Percentiles rank a stretch among this genome's conserved stretches.
Conservation (phyloP, 2,329 filamentous ascomycete species). For the Alternaria incomplexa region DNA sequence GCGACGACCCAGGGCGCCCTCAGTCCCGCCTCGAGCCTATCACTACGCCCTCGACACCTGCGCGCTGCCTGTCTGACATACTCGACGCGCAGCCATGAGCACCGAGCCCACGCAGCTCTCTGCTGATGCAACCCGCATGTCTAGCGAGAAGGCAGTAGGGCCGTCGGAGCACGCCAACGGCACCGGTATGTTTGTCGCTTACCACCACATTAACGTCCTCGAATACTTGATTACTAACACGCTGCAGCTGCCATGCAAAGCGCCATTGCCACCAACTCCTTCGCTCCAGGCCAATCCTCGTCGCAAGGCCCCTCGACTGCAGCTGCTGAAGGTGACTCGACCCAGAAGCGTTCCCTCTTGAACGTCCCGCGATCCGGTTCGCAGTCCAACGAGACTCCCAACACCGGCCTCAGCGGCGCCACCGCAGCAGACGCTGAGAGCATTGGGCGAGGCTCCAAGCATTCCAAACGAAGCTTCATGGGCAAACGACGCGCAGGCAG, state of each 20-base stretch:
- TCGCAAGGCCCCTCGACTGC: constrained; percentile 34
- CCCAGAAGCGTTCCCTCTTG: constrained; percentile 47
- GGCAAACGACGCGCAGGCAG: constrained; percentile 54
- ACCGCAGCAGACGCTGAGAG: constrained; percentile 55
- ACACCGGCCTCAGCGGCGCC: constrained; percentile 51
- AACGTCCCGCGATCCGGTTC: constrained; percentile 44
- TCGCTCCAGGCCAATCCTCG: constrained; percentile 31
- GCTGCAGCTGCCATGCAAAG: constrained; percentile 3
- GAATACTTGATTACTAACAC: background rate
- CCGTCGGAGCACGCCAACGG: constrained; percentile 41
- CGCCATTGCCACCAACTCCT: constrained; percentile 16
- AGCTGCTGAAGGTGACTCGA: constrained; percentile 33
- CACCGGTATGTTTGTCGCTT: constrained; percentile 36
- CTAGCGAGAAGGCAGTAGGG: constrained; percentile 35
- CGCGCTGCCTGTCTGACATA: constrained; percentile 22
- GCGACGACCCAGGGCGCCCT: constrained; percentile 10
- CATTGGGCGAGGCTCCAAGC: constrained; percentile 52
- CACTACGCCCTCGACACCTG: constrained; percentile 12
- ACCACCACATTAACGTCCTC: background rate
- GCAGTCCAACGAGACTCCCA: constrained; percentile 41
- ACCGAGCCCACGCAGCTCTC: constrained; percentile 36
- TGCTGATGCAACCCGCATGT: constrained; percentile 34
- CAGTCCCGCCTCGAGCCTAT: constrained; percentile 18
- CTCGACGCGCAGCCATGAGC: constrained; percentile 46
- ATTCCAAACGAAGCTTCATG: constrained; percentile 53